phyloP scores from a whole-genome alignment of 257 asterid species.

The Solanum etuberosum region DNA sequence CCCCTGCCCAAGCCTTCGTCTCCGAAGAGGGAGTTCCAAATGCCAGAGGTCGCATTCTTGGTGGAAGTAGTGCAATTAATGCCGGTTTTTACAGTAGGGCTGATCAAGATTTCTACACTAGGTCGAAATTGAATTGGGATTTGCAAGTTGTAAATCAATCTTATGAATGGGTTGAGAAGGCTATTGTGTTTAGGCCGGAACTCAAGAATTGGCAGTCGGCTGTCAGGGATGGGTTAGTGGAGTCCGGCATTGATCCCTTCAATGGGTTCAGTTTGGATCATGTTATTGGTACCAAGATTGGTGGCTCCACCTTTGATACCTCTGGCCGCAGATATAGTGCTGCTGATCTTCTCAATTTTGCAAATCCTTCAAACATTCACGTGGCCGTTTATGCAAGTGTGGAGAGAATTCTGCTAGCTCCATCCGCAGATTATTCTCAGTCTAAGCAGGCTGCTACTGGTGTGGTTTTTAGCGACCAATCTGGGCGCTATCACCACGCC shows the following conservation, averaged over 20 bases:
- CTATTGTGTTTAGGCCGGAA: conserved; percentile 70
- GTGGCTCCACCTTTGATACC: conserved; percentile 79
- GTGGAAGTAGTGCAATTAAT: conserved; percentile 80
- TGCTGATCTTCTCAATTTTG: conserved; percentile 64
- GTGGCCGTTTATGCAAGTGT: conserved; percentile 61
- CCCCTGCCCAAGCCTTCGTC: conserved; percentile 72
- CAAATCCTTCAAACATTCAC: conserved; percentile 42
- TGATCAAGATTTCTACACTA: conserved; percentile 25
- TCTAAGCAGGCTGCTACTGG: conserved; percentile 42
- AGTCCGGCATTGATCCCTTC: conserved; percentile 64
- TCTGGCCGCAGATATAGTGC: conserved; percentile 64
- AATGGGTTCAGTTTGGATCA: conserved; percentile 74
- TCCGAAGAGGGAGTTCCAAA: conserved; percentile 86
- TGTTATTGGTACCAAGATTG: conserved; percentile 68
- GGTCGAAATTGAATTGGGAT: conserved; percentile 60
- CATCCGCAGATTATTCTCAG: conserved; percentile 6
- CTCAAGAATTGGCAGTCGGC: conserved; percentile 70
- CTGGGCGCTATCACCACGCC: conserved; percentile 56
- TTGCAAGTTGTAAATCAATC: conserved; percentile 50
- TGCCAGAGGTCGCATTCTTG: conserved; percentile 91
- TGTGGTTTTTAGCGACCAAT: conserved; percentile 49
- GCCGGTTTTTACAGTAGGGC: conserved; percentile 75
- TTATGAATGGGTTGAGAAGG: conserved; percentile 76
- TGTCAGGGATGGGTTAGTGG: conserved; percentile 65
- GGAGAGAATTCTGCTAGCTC: conserved; percentile 48